Base-by-base conservation (phyloP, 1,284 basidiomycete genomes). In the Trametes hirsuta region DNA sequence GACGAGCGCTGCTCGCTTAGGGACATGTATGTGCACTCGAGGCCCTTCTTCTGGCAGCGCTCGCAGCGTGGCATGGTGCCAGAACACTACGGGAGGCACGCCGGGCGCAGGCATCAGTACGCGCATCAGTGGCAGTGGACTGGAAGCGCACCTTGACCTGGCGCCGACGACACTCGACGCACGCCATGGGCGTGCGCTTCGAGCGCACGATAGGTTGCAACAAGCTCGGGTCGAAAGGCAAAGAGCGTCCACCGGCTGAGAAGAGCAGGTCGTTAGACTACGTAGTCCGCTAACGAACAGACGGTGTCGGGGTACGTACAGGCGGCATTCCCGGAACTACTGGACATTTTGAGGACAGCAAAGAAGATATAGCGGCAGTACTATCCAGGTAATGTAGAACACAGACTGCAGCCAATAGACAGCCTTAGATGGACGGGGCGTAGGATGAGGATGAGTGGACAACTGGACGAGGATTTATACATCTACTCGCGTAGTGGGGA, bases 161-260 rank as follows among this genome's bases (percentile, higher is more conserved):
- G 11, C 80, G 77, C 40, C 72, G 69, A n/a, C 84, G 79, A 66
- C 84, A 86, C 58, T 75, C 73, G 1, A 71, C 74, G 69, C 84
- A 86, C 10, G 84, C 84, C 63, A 84, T 80, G 24, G 77, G 74
- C 1, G 78, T 79, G 56, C 82, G 75, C 63, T 77, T 78, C 58
- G 75, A 70, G 46, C 75, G 67, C 42, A 71, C 69, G 24, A 73
- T 68, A 41, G 72, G 70, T 35, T 66, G 61, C 34, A 72, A 64
- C 22, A 71, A 59, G 34, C 56, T 62, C 14, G 61, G 66, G 58
- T 70, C 65, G 48, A 63, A 63, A 11, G 60, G 41, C 14, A 45
- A 40, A 12, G 52, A 34, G 36, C 58, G 37, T 12, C 53, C 44
- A 30, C 51, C 47, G 34, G 49, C 50, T 50, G 22, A 2, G n/a